Percentiles rank a stretch among this genome's conserved stretches.
phyloP scores from a whole-genome alignment of 768 basidiomycete species.

The Pisolithus marmoratus region DNA sequence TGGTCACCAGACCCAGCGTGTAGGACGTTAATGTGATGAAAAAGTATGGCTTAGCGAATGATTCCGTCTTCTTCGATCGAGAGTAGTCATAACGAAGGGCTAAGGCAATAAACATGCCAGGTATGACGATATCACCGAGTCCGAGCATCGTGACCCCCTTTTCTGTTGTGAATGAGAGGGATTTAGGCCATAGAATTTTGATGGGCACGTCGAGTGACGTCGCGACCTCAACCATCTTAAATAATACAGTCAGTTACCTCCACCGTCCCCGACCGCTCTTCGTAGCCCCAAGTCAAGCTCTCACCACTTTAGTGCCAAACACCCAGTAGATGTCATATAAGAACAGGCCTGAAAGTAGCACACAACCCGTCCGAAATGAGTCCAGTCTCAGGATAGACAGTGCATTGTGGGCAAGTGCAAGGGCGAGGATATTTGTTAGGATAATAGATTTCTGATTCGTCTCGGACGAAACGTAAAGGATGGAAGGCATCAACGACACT shows the following conservation, averaged over 20 bases:
- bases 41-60: conserved; percentile 74
- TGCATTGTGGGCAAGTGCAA: conserved; percentile 81
- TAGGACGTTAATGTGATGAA: conserved; percentile 64
- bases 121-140: conserved; percentile 77
- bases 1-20: conserved; percentile 60
- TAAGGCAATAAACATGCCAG: conserved; percentile 69
- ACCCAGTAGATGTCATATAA: conserved; percentile 96
- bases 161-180: conserved; percentile 39
- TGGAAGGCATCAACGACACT: conserved; percentile 57
- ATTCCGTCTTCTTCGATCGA: conserved; percentile 30
- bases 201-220: conserved; percentile 88
- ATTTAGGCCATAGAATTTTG: conserved; percentile 86
- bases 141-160: conserved; percentile 86
- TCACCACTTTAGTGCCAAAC: conserved; percentile 79
- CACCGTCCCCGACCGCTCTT: too few relatives aligned
- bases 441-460: conserved; percentile 53
- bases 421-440: conserved; percentile 66
- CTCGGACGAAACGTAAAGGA: conserved; percentile 49
- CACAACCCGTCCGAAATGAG: conserved; percentile 80
- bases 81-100: conserved; percentile 81
- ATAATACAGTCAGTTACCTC: neutral
- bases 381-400: conserved; percentile 79
- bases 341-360: conserved; percentile 80
- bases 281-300: conserved; percentile 20
- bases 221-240: conserved; percentile 90